Percentiles rank a stretch among this genome's conserved stretches.
Conservation (phyloP, 306 rosid species). For the Vicia sativa region DNA sequence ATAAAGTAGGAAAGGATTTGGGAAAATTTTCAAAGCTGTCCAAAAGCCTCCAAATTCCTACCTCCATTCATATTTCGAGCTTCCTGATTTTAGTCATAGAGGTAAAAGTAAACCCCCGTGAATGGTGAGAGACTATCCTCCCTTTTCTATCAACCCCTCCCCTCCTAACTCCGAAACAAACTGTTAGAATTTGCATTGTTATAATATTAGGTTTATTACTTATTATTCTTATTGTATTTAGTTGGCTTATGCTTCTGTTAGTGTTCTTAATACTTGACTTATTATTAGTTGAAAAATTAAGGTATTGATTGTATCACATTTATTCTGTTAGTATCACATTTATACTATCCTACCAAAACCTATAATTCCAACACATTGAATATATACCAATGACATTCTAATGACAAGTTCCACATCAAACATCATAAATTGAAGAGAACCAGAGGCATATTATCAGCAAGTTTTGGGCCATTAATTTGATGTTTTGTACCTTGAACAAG, state of each 20-base stretch:
- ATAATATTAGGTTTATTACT: slow-evolving; percentile 12
- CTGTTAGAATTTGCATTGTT: background rate
- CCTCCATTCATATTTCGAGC: background rate
- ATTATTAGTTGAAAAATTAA: background rate
- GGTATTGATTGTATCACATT: slow-evolving; percentile 10
- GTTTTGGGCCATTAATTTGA: slow-evolving; percentile 33
- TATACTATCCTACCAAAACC: slow-evolving; percentile 14
- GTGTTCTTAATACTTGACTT: slow-evolving; percentile 20
- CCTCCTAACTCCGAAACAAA: background rate
- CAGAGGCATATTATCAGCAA: slow-evolving; percentile 13
- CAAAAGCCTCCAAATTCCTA: background rate
- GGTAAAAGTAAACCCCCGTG: slow-evolving; percentile 6
- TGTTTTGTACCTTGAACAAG: slow-evolving; percentile 85
- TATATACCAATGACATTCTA: slow-evolving; percentile 3
- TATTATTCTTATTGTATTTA: slow-evolving; percentile 9
- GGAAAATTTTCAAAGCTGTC: slow-evolving; percentile 8
- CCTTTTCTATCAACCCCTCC: background rate
- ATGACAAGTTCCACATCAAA: slow-evolving; percentile 18
- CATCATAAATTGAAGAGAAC: slow-evolving; percentile 21
- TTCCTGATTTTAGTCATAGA: background rate
- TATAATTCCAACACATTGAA: slow-evolving; percentile 1
- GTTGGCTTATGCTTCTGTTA: background rate
- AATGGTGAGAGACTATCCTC: background rate
- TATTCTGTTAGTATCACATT: slow-evolving; percentile 8
- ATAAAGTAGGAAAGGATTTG: background rate